Conservation (phyloP, 2,329 filamentous ascomycete genomes). For the Venturia nashicola region DNA sequence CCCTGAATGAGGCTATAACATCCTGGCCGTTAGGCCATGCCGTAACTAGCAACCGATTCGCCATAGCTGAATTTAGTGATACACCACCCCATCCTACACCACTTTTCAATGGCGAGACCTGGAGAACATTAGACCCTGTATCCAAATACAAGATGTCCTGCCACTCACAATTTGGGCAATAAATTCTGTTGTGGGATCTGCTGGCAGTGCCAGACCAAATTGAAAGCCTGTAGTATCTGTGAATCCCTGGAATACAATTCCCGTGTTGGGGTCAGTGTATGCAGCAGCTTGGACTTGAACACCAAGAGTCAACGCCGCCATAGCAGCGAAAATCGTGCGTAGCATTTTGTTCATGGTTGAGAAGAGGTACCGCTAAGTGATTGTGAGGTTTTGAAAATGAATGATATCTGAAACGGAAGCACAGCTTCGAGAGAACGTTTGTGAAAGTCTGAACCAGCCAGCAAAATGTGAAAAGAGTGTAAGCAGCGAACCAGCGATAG, state of each 20-base stretch:
- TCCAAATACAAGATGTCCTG: background rate
- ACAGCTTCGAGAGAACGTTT: background rate
- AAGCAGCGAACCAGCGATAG: background rate
- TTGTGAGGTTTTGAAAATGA: background rate
- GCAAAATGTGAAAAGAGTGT: background rate
- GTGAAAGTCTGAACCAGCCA: background rate
- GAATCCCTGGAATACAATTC: conserved; percentile 1
- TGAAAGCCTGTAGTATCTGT: background rate
- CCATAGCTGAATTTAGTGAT: background rate
- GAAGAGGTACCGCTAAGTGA: background rate
- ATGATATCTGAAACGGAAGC: background rate
- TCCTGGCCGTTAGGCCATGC: conserved; percentile 5
- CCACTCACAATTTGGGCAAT: background rate
- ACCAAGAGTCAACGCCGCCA: background rate
- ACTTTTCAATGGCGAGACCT: background rate
- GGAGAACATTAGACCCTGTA: background rate
- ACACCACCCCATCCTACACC: background rate
- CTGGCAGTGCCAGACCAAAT: conserved; percentile 2
- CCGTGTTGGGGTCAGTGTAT: background rate
- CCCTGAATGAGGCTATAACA: background rate
- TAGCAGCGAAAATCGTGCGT: background rate
- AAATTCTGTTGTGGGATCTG: background rate
- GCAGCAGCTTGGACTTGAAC: conserved; percentile 1
- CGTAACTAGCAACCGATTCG: background rate
- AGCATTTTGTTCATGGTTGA: background rate